These are phyloP conservation scores for Fagopyrum esculentum DNA, from an alignment of 148 eudicot species.

Conservation along the genomic window DNA sequence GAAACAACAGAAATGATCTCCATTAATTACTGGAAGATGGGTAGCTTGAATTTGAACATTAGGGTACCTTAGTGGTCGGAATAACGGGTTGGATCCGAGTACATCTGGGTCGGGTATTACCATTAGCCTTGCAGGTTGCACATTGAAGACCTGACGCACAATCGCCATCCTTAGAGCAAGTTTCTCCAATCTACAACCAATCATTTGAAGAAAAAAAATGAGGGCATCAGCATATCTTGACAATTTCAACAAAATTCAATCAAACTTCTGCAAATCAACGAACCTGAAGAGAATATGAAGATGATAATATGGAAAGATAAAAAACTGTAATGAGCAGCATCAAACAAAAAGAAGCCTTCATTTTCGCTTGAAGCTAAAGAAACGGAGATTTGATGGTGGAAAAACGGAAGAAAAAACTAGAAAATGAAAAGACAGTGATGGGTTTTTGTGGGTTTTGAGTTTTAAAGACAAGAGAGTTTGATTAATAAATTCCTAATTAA, in stretches of 20 bases:
- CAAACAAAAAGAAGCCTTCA: constrained; percentile 20
- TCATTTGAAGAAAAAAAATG: not conserved
- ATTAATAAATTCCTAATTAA: not conserved
- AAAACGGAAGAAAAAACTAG: not conserved
- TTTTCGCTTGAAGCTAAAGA: not conserved
- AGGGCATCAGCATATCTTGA: not conserved
- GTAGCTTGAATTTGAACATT: not conserved
- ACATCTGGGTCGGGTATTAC: constrained; percentile 79
- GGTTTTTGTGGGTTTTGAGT: constrained; percentile 4
- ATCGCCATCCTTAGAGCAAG: constrained; percentile 40
- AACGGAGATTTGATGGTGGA: not conserved
- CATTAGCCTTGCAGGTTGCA: constrained; percentile 57
- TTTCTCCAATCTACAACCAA: constrained; percentile 54
- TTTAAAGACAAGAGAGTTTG: not conserved
- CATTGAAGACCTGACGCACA: constrained; percentile 57
- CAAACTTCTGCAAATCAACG: not conserved
- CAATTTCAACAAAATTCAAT: not conserved
- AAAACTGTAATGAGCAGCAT: constrained; percentile 19
- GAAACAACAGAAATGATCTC: too few species aligned
- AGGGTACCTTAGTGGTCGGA: constrained; percentile 61
- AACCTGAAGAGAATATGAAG: constrained; percentile 27
- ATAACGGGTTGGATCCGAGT: constrained; percentile 52
- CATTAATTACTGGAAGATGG: not conserved
- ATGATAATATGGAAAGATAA: constrained; percentile 14
- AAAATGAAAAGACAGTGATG: not conserved